Percentiles rank a stretch among this genome's conserved stretches.
phyloP scores from a whole-genome alignment of 441 rosid genomes.

The Viola pubescens region DNA sequence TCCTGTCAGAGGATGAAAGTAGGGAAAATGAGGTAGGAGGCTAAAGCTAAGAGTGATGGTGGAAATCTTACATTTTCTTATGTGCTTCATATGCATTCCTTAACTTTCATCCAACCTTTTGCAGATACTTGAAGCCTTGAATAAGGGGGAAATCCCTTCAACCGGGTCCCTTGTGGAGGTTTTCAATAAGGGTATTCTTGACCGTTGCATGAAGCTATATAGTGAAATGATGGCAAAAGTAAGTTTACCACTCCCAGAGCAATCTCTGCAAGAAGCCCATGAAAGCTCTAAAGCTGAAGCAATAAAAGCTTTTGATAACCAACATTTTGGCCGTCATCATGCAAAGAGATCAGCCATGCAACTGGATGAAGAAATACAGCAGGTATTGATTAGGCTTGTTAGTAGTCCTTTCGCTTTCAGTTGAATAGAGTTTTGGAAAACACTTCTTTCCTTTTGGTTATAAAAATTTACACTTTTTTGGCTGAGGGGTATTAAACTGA shows the following conservation, averaged over 20 bases:
- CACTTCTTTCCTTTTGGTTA: no score
- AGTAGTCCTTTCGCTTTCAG: neutral
- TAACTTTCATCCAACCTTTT: conserved; percentile 18
- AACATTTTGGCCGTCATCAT: conserved; percentile 93
- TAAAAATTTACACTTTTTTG: neutral
- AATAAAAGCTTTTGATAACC: conserved; percentile 64
- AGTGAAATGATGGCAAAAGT: conserved; percentile 55
- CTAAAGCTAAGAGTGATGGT: neutral
- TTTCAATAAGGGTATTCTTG: conserved; percentile 88
- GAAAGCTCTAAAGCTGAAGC: conserved; percentile 50
- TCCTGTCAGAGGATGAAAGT: neutral
- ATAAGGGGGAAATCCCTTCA: conserved; percentile 98
- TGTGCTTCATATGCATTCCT: conserved; percentile 14
- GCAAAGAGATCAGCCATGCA: conserved; percentile 73
- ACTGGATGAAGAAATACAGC: conserved; percentile 68
- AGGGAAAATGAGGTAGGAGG: neutral
- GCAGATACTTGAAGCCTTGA: conserved; percentile 94
- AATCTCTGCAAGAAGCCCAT: conserved; percentile 57
- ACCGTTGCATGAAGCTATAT: conserved; percentile 75
- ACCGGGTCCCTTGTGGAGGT: conserved; percentile 97
- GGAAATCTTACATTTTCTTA: conserved; percentile 2
- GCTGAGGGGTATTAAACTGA: neutral
- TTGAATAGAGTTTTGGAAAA: neutral
- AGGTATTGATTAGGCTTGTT: conserved; percentile 42
- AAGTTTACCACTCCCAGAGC: conserved; percentile 57